Evolutionary conservation across 1,284 basidiomycete genomes (phyloP).

Genomic region (Pseudomicrostroma phylloplanum): DNA sequence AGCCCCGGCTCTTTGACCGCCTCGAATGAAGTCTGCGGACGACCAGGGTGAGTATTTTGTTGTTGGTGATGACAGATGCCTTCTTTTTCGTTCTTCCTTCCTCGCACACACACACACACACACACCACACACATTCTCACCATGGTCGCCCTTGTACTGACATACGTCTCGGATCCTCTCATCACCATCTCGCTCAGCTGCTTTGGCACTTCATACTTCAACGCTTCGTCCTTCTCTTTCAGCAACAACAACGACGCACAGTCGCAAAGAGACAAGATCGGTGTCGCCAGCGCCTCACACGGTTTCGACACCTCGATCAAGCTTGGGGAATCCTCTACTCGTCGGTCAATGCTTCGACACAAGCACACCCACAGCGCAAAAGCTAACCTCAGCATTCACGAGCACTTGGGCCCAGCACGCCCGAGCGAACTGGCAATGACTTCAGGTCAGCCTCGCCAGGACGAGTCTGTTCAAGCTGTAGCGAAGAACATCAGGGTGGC

Average conservation of each 20-base stretch:
- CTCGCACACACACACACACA: background rate
- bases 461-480: background rate
- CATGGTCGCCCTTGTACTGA: background rate
- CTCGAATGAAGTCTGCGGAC: background rate
- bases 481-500: background rate
- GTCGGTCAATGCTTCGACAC: background rate
- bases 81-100: background rate
- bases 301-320: background rate
- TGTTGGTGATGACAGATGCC: background rate
- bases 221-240: background rate
- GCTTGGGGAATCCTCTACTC: background rate
- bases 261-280: no score
- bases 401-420: background rate
- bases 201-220: background rate
- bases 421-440: background rate
- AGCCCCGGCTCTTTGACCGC: background rate
- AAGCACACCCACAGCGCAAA: conserved; percentile 5
- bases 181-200: background rate
- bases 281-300: background rate
- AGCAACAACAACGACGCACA: background rate
- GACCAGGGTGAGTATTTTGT: background rate
- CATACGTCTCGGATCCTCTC: background rate
- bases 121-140: background rate
- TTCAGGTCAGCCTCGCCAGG: background rate
- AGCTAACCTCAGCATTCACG: conserved; percentile 3